Base-by-base conservation (phyloP, 805 yeast genomes). In the Saturnispora dispora region DNA sequence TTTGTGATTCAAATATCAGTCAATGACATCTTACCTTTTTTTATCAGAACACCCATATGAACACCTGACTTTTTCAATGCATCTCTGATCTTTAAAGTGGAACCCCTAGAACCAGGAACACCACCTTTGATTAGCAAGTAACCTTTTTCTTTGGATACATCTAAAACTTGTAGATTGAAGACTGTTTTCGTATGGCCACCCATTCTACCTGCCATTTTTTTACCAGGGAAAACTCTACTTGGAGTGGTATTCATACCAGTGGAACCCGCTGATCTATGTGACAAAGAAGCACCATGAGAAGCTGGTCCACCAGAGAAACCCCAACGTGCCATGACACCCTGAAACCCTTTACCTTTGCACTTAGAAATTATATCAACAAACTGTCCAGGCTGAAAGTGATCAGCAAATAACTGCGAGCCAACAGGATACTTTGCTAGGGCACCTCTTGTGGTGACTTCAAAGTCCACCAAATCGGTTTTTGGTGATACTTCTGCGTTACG, bases 131-230 rank as follows among this genome's bases (percentile, higher is more conserved):
- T 83, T 48, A 90, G 72, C 47, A 93, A 72, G 51, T 88, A 82
- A 10, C 96, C 96, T 52, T 82, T 80, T 48, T 78, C 89, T 45
- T 83, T 88, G 65, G 87, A 90, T 10, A 83, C 83, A 63, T 85
- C 85, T 62, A 93, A 72, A 22, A 93, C 83, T 63, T 82, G 76
- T 25, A 82, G 74, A 66, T 88, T 90, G 65, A 82, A 85, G 25
- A 81, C 78, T 3, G 98, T 91, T 55, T 79, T 77, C 59, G 73
- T 74, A 51, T 78, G 75, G 55, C 79, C 83, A 58, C 99, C 99
- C 93, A 90, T 84, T 68, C 87, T 86, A 57, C 99, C 99, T 36
- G 98, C 95, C 99, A 93, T 91, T 71, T 89, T 91, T 72, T 88
- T 90, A 23, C 97, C 98, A 15, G 97, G 98, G 55, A 89, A 73